A percentile compares a stretch with the other conserved stretches of the same genome.
Evolutionary conservation across 768 basidiomycete genomes (phyloP).

Genomic region (Agrocybe pediades): DNA sequence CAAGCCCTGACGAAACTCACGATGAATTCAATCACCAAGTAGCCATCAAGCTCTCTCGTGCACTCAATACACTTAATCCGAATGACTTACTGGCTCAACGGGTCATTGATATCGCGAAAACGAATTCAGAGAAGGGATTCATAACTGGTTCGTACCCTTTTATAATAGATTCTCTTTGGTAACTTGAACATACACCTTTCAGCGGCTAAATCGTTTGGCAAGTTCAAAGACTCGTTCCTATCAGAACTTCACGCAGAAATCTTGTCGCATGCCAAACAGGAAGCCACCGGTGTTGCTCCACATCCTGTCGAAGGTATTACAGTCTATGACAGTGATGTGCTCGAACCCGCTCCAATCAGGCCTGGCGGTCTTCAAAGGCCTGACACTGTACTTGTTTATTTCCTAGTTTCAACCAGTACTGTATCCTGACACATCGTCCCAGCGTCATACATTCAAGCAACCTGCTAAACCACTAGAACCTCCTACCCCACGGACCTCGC

Average conservation of each 20-base stretch:
- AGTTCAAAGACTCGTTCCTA: constrained; percentile 80
- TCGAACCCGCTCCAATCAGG: constrained; percentile 77
- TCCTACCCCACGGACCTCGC: constrained; percentile 74
- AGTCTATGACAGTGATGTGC: constrained; percentile 77
- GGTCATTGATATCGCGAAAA: constrained; percentile 80
- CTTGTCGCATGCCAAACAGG: constrained; percentile 67
- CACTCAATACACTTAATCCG: constrained; percentile 77
- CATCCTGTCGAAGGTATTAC: constrained; percentile 76
- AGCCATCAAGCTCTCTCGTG: constrained; percentile 79
- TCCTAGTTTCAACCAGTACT: background rate
- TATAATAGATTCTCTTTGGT: background rate
- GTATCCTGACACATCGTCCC: background rate
- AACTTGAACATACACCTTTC: constrained; percentile 6
- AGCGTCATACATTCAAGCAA: constrained; percentile 83
- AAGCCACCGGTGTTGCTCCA: constrained; percentile 51
- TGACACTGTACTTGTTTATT: constrained; percentile 54
- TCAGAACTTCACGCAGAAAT: constrained; percentile 81
- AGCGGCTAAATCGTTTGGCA: constrained; percentile 85
- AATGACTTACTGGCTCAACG: constrained; percentile 81
- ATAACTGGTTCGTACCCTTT: constrained; percentile 52
- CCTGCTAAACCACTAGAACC: constrained; percentile 76
- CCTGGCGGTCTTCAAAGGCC: constrained; percentile 76
- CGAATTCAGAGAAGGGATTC: constrained; percentile 64
- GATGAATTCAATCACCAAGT: constrained; percentile 64
- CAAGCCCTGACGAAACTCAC: constrained; percentile 22